Evolutionary conservation across 1,139 yeast species (phyloP).

Genomic region (Saccharomyces uvarum): DNA sequence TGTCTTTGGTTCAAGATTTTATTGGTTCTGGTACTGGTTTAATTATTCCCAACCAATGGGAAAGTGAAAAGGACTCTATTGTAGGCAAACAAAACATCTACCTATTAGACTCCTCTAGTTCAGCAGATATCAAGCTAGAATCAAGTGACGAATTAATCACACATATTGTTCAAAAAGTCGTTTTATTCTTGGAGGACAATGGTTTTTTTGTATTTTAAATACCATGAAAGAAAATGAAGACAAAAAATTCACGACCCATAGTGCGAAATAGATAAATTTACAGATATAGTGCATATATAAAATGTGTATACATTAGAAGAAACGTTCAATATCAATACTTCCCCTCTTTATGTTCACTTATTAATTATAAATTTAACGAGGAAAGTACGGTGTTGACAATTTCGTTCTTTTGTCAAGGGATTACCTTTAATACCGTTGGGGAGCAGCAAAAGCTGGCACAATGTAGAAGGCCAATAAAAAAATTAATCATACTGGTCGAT

Average conservation of each 20-base stretch:
- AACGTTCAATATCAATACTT: too few relatives aligned
- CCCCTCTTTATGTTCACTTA: too few relatives aligned
- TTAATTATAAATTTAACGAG: background rate
- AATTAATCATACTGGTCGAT: background rate
- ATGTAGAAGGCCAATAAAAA: background rate
- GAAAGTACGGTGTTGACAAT: background rate
- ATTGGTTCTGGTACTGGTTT: slow-evolving; percentile 89
- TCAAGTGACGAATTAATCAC: slow-evolving; percentile 43
- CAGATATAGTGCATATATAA: background rate
- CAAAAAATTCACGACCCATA: background rate
- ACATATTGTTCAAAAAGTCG: slow-evolving; percentile 64
- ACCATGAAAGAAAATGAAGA: background rate
- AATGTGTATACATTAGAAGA: background rate
- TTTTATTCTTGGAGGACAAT: slow-evolving; percentile 64
- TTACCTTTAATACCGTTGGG: background rate
- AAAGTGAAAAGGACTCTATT: slow-evolving; percentile 34
- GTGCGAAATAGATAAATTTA: background rate
- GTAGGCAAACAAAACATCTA: slow-evolving; percentile 43
- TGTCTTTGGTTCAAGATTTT: slow-evolving; percentile 59
- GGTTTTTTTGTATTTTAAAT: slow-evolving; percentile 54
- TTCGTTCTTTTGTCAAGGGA: background rate
- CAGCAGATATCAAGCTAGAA: slow-evolving; percentile 50
- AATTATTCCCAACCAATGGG: slow-evolving; percentile 45
- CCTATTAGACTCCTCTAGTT: slow-evolving; percentile 39
- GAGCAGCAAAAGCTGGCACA: background rate